phyloP scores from a whole-genome alignment of 257 asterid genomes.

The Primulina huaijiensis region DNA sequence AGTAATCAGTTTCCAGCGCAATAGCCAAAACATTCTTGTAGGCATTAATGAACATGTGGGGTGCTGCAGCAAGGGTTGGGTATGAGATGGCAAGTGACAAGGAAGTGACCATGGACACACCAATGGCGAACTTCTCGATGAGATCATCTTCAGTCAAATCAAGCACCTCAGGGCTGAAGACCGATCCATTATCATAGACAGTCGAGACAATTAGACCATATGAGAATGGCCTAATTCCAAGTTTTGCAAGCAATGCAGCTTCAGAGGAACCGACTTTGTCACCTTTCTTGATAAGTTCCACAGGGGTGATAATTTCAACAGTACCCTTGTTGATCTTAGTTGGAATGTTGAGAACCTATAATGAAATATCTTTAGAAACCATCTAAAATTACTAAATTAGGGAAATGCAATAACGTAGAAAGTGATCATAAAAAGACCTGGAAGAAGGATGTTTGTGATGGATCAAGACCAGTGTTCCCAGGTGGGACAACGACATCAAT shows the following conservation, averaged over 20 bases:
- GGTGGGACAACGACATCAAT: constrained; percentile 92
- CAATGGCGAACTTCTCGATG: constrained; percentile 60
- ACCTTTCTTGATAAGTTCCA: constrained; percentile 93
- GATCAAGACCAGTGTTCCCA: constrained; percentile 95
- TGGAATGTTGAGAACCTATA: constrained; percentile 86
- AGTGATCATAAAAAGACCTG: constrained; percentile 40
- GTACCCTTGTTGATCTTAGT: constrained; percentile 99
- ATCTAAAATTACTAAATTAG: too few relatives aligned
- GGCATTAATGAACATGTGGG: constrained; percentile 79
- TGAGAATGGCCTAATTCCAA: constrained; percentile 90
- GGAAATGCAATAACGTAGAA: too few relatives aligned
- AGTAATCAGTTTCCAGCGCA: constrained; percentile 70
- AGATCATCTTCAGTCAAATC: constrained; percentile 84
- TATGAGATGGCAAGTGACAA: constrained; percentile 67
- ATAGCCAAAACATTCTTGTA: constrained; percentile 76
- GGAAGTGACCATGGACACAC: constrained; percentile 75
- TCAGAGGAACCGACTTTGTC: constrained; percentile 97
- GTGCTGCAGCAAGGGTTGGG: constrained; percentile 91
- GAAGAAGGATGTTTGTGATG: constrained; percentile 95
- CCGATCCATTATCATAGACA: constrained; percentile 82
- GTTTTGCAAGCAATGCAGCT: constrained; percentile 90
- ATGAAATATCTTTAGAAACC: background rate
- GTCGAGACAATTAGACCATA: constrained; percentile 70
- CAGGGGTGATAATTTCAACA: constrained; percentile 94
- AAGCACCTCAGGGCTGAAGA: constrained; percentile 90